Evolutionary conservation across 1,284 basidiomycete species (phyloP), one percentile per base, ranked within the genome.

Genomic region (Nidula niveotomentosa): DNA sequence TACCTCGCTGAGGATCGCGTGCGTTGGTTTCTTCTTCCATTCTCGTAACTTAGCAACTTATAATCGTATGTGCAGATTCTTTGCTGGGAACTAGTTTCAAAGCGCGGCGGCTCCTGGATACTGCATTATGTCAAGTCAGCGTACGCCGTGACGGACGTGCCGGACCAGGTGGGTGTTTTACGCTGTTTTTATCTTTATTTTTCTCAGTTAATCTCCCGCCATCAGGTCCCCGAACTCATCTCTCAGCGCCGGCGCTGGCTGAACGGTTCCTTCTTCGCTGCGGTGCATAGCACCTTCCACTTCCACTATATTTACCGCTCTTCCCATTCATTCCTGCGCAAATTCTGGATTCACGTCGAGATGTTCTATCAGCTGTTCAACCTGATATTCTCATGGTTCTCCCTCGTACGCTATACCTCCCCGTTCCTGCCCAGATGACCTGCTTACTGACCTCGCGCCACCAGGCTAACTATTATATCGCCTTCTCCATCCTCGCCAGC

Each of bases 191-290:
- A 36, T 18, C 12, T 53, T 44, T 8, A 39, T 37, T 50, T 13
- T 17, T 17, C 41, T 12, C 54, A 30, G 44, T 30, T 46, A 48
- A 30, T 8, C 39, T 34, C 18, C 36, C 17, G 15, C 37, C 8
- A 37, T 6, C 54, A 87, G 79, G 85, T 94, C 4, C 90, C 94
- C 0, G 94, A 96, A 68, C 74, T 97, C 53, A 94, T 97, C 62
- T 93, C 92, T 0, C 95, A 97, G 68, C 88, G 95, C 54, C 83
- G 95, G 53, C 87, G 95, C 52, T 97, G 96, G 96, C 81, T 98
- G 41, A 99, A 98, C 67, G 96, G 96, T 5, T 96, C 93, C 6
- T 98, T 98, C 83, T 96, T 96, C 67, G 96, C 96, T 2, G 93
- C 93, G 0, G 85, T 96, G 41, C 93, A 98, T 74, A 89, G 88